Evolutionary conservation across 169 alveolate species (phyloP).

Genomic region (Toxoplasma gondii): DNA sequence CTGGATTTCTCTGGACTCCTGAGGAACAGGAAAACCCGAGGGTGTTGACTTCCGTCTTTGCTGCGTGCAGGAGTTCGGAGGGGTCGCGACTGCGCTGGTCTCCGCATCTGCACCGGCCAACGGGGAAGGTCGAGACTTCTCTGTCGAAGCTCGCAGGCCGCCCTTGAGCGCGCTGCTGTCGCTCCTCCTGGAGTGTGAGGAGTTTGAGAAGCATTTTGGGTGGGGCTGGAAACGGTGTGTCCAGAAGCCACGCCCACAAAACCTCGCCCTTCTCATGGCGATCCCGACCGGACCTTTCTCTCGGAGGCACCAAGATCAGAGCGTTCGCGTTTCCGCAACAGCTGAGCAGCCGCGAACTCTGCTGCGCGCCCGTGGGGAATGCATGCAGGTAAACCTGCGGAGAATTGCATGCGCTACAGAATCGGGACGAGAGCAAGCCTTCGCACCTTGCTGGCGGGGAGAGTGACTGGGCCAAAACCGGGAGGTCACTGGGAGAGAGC

Average conservation of each 20-base stretch:
- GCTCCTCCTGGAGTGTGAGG: background rate
- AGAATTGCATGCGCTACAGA: background rate
- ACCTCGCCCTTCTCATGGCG: background rate
- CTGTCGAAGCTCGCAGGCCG: background rate
- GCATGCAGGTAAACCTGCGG: conserved; percentile 4
- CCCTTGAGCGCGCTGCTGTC: background rate
- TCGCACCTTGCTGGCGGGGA: background rate
- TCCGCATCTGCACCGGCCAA: background rate
- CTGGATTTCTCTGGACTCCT: too few relatives aligned
- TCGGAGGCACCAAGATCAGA: background rate
- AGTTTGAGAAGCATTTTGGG: background rate
- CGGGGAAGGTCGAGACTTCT: background rate
- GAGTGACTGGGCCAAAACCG: background rate
- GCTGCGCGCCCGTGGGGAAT: conserved; percentile 1
- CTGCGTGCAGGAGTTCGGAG: background rate
- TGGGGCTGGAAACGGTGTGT: background rate
- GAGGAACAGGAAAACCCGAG: too few relatives aligned
- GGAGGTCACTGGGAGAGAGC: background rate
- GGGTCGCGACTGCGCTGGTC: background rate
- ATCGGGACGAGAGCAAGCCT: background rate
- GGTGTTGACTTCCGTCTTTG: background rate
- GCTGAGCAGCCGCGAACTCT: conserved; percentile 19
- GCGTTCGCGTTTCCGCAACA: conserved; percentile 4
- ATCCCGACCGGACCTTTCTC: background rate
- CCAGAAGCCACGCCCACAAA: background rate